Evolutionary conservation across 1,284 basidiomycete genomes (phyloP).

Genomic region (Melampsora americana): DNA sequence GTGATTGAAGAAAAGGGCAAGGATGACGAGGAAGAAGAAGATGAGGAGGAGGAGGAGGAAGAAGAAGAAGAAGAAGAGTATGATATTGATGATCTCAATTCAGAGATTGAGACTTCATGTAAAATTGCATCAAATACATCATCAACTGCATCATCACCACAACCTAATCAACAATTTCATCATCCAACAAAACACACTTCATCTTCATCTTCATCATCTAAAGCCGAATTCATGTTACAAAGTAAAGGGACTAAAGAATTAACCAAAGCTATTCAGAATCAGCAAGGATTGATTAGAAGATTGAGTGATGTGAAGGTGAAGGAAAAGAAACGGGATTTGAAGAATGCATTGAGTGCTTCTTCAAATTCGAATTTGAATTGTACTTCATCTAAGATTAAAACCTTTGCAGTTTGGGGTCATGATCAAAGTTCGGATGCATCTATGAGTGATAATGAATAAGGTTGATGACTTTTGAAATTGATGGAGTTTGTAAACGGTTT

Average conservation of each 20-base stretch:
- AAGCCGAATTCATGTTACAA: no score
- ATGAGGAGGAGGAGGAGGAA: conserved; percentile 53
- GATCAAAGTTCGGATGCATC: conserved; percentile 35
- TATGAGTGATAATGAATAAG: conserved; percentile 14
- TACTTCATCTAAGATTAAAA: no score
- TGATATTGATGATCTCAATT: conserved; percentile 71
- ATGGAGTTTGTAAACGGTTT: no score
- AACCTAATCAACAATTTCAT: neutral
- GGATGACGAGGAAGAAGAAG: conserved; percentile 55
- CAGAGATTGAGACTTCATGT: neutral
- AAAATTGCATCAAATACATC: neutral
- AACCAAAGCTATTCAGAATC: neutral
- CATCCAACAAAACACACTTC: neutral
- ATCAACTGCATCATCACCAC: neutral
- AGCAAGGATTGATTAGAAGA: conserved; percentile 1
- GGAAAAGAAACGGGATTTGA: neutral
- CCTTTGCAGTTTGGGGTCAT: conserved; percentile 38
- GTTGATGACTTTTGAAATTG: no score
- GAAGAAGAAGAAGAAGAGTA: conserved; percentile 61
- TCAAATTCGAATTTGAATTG: no score
- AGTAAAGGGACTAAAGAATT: neutral
- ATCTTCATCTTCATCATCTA: neutral
- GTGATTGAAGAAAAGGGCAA: neutral
- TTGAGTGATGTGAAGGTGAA: neutral
- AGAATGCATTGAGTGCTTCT: no score